A percentile compares a stretch with the other conserved stretches of the same genome.
Evolutionary conservation across 192 early-diverging fungal genomes (phyloP).

Genomic region (Lobosporangium transversale): DNA sequence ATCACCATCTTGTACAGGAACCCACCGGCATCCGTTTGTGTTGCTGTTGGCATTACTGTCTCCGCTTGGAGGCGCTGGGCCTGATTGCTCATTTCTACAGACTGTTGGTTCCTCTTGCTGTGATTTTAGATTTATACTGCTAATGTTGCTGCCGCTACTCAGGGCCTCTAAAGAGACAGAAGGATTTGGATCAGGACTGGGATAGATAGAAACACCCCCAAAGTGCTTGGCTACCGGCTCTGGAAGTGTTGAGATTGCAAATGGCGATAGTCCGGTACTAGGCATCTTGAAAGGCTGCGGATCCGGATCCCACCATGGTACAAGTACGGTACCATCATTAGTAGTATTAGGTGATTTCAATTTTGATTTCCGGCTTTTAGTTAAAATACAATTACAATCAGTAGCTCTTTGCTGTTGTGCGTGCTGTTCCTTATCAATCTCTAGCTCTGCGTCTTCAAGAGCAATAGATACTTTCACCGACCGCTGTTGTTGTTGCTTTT

Average conservation of each 20-base stretch:
- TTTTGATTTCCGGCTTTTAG: no score
- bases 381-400: no score
- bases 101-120: not conserved
- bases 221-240: conserved; percentile 23
- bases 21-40: conserved; percentile 38
- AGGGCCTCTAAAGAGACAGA: not conserved
- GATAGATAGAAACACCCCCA: conserved; percentile 31
- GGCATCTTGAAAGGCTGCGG: conserved; percentile 43
- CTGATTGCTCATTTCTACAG: not conserved
- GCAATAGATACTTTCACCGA: not conserved
- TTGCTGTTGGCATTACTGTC: not conserved
- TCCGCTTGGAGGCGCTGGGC: not conserved
- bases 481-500: not conserved
- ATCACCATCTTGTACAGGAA: conserved; percentile 22
- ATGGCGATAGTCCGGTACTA: conserved; percentile 32
- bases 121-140: not conserved
- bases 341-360: no score
- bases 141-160: not conserved
- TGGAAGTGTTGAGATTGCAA: conserved; percentile 41
- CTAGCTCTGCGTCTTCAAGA: not conserved
- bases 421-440: not conserved
- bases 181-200: no score
- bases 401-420: not conserved
- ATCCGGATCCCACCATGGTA: conserved; percentile 50
- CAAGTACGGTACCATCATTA: no score